Conservation (phyloP, 1,284 basidiomycete genomes). For the Sporisorium reilianum region DNA sequence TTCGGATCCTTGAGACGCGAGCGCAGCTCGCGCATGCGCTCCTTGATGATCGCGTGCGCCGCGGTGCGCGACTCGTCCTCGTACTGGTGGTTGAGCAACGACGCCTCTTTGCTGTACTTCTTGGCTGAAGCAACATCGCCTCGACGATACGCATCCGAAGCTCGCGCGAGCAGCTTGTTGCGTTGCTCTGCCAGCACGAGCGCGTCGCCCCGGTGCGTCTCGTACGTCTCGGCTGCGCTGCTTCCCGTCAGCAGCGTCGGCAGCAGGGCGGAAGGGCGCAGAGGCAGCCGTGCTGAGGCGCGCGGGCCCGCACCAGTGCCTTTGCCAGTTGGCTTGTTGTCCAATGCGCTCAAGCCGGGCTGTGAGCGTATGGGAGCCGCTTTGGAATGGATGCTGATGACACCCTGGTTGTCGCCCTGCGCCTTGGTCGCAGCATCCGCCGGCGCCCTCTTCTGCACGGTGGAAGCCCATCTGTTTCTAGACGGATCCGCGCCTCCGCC, state of each 20-base stretch:
- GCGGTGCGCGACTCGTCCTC: constrained; percentile 85
- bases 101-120: constrained; percentile 90
- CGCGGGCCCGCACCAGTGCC: constrained; percentile 7
- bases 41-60: constrained; percentile 81
- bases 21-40: constrained; percentile 78
- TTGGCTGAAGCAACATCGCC: constrained; percentile 95
- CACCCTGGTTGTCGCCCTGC: constrained; percentile 30
- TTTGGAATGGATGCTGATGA: constrained; percentile 41
- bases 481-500: constrained; percentile 43
- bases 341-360: constrained; percentile 8
- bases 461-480: constrained; percentile 59
- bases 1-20: constrained; percentile 75
- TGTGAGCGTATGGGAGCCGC: constrained; percentile 28
- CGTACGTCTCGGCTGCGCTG: constrained; percentile 82
- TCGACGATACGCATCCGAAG: constrained; percentile 92
- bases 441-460: constrained; percentile 44
- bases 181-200: constrained; percentile 90
- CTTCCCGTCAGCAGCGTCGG: constrained; percentile 78
- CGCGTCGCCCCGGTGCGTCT: constrained; percentile 85
- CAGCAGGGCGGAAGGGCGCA: constrained; percentile 83
- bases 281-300: constrained; percentile 70
- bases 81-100: constrained; percentile 91
- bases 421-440: constrained; percentile 26
- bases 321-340: constrained; percentile 7
- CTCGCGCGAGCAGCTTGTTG: constrained; percentile 92